Base-by-base conservation (phyloP, 371 early-diverging fungal species). In the Actinomortierella wolfii region DNA sequence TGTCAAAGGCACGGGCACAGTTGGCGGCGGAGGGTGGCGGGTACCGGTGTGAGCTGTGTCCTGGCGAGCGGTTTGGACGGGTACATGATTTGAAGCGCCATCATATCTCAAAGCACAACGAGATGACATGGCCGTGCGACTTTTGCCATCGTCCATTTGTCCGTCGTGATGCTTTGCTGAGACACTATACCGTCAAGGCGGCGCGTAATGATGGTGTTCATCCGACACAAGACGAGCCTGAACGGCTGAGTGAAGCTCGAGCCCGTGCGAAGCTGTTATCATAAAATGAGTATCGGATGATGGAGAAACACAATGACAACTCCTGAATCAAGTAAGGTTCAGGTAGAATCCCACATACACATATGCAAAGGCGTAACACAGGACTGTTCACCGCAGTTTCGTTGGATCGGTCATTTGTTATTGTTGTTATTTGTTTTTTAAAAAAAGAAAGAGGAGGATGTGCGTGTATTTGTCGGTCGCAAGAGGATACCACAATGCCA, bases 81-180 rank as follows among this genome's bases (percentile, higher is more conserved):
- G 73, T 71, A 13, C 73, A 71, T 29, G 73, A 71, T 39, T 43
- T 71, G 49, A 71, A 71, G 47, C 61, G 73, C n/a, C 73, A 71
- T 54, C 73, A 71, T 20, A 71, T 62, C 24, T 71, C 73, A 2
- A 71, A 71, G 47, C 73, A 71, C 53, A 71, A 71, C 47, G 73
- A 71, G 54, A 71, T 65, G 73, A 71, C 73, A 7, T 71, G 73
- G 73, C 73, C 73, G 0, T 71, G 73, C 44, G 73, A 71, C 24
- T 71, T 71, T 56, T 71, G 73, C 50, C 62, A 71, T 28, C 54
- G 73, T 20, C 73, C 73, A 1, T 71, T 71, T 53, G 73, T 71
- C 9, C 61, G 73, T 0, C 59, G 73, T 9, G 73, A 71, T 50
- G 73, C 73, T 7, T 41, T 71, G 26, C 25, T 71, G 29, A 26